Evolutionary conservation across 2,329 filamentous ascomycete species (phyloP).

Genomic region (Talaromyces sp.): DNA sequence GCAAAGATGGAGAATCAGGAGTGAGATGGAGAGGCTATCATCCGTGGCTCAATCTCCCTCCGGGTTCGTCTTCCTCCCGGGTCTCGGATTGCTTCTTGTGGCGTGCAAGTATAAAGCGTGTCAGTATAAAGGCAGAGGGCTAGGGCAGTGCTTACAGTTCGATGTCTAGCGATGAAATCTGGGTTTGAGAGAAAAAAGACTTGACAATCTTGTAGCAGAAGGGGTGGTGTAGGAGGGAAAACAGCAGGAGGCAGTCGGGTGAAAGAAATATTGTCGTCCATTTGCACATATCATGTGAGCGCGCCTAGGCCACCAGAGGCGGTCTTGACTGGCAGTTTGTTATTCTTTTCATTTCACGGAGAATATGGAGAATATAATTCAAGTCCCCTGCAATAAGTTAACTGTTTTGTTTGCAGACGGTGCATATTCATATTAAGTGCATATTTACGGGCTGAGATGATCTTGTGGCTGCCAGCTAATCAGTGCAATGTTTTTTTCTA

Average conservation of each 20-base stretch:
- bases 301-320: background rate
- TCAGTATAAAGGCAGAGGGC: background rate
- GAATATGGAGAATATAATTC: background rate
- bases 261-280: background rate
- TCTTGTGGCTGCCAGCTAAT: background rate
- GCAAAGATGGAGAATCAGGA: background rate
- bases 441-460: background rate
- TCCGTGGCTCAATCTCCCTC: background rate
- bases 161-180: background rate
- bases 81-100: no score
- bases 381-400: background rate
- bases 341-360: background rate
- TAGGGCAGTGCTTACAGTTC: background rate
- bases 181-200: background rate
- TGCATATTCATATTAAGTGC: background rate
- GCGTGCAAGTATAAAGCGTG: background rate
- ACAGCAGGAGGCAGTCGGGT: background rate
- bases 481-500: background rate
- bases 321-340: slow-evolving; percentile 1
- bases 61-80: background rate
- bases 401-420: no score
- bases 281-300: background rate
- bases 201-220: background rate
- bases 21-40: background rate
- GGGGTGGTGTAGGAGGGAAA: background rate